Conservation (phyloP, 2,329 filamentous ascomycete genomes). For the Fusarium pseudocircinatum region DNA sequence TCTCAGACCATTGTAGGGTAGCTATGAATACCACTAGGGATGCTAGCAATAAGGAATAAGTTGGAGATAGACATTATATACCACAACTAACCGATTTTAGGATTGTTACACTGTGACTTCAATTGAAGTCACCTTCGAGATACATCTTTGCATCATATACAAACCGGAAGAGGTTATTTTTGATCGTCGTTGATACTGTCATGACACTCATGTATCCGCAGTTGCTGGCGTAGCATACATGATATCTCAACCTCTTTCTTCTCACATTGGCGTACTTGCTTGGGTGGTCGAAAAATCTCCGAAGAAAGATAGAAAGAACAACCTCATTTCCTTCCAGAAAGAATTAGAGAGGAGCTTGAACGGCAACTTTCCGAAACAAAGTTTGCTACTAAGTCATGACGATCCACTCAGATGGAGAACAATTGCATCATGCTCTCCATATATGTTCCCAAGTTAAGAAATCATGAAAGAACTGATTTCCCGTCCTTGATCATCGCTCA, state of each 20-base stretch:
- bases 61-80: neutral
- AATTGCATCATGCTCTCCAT: constrained; percentile 35
- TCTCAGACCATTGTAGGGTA: neutral
- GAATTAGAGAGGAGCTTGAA: constrained; percentile 7
- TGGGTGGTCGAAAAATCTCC: neutral
- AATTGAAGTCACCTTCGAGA: neutral
- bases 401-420: constrained; percentile 25
- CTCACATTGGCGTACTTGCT: neutral
- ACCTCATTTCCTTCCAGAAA: constrained; percentile 22
- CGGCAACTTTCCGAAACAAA: constrained; percentile 21
- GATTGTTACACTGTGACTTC: neutral
- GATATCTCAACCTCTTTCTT: neutral
- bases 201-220: neutral
- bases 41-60: neutral
- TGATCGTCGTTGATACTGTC: neutral
- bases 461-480: constrained; percentile 13
- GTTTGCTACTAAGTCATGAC: constrained; percentile 20
- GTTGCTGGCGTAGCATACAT: neutral
- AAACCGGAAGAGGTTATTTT: neutral
- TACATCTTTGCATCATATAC: neutral
- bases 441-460: constrained; percentile 10
- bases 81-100: neutral
- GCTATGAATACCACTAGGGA: no score
- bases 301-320: neutral
- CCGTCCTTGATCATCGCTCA: neutral